Evolutionary conservation across 2,329 filamentous ascomycete species (phyloP).

Genomic region (Epichloe uncinata): DNA sequence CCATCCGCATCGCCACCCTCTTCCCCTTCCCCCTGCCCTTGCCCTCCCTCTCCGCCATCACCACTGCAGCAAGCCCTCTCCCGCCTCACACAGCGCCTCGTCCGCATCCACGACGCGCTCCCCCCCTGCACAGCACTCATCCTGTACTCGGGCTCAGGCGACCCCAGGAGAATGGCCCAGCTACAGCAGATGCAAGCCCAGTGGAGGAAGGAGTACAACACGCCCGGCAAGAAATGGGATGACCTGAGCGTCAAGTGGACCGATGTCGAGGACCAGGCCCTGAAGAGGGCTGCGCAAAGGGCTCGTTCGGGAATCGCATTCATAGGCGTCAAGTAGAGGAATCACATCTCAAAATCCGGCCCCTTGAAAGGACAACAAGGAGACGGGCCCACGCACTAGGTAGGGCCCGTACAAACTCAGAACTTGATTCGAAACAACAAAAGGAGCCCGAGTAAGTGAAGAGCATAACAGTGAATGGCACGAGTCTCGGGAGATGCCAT

Average conservation of each 20-base stretch:
- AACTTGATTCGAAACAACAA: no score
- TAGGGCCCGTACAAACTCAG: no score
- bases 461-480: no score
- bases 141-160: constrained; percentile 52
- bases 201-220: constrained; percentile 52
- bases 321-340: constrained; percentile 44
- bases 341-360: background rate
- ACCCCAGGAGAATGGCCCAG: constrained; percentile 52
- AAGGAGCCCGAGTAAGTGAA: no score
- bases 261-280: constrained; percentile 49
- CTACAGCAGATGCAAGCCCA: constrained; percentile 46
- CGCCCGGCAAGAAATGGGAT: constrained; percentile 51
- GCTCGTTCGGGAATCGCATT: constrained; percentile 53
- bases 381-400: background rate
- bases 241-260: constrained; percentile 55
- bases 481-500: no score
- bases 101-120: constrained; percentile 44
- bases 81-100: constrained; percentile 34
- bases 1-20: constrained; percentile 6
- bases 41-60: constrained; percentile 8
- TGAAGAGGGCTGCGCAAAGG: constrained; percentile 40
- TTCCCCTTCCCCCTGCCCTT: constrained; percentile 3
- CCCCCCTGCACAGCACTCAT: constrained; percentile 51
- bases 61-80: constrained; percentile 33
- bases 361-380: no score